phyloP scores from a whole-genome alignment of 129 eudicot genomes.

The Gnaphalium uliginosum region DNA sequence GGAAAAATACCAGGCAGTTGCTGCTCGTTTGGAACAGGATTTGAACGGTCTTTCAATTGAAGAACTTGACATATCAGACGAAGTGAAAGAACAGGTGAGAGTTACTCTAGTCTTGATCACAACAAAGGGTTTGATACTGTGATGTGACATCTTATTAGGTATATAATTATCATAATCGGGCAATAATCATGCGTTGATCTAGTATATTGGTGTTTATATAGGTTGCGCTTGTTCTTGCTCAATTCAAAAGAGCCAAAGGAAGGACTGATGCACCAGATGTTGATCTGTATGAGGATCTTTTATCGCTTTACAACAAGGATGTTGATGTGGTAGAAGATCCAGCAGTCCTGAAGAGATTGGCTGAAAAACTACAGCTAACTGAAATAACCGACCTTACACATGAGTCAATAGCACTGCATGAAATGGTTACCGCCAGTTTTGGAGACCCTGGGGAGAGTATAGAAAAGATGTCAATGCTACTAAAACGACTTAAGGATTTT shows the following conservation, averaged over 20 bases:
- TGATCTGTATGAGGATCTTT: constrained; percentile 69
- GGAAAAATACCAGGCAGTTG: constrained; percentile 61
- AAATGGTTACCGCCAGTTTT: constrained; percentile 65
- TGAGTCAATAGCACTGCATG: constrained; percentile 89
- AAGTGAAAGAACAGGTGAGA: constrained; percentile 91
- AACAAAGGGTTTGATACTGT: not conserved
- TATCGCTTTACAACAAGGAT: constrained; percentile 52
- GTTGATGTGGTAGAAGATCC: constrained; percentile 51
- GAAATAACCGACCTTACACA: constrained; percentile 80
- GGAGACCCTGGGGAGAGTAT: constrained; percentile 83
- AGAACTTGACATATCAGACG: constrained; percentile 86
- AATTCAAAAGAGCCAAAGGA: constrained; percentile 90
- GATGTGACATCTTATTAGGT: constrained; percentile 7
- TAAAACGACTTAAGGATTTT: constrained; percentile 78
- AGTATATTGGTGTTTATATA: constrained; percentile 27
- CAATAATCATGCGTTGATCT: constrained; percentile 14
- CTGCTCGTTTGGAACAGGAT: constrained; percentile 73
- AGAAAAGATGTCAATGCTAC: constrained; percentile 84
- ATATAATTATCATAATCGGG: constrained; percentile 10
- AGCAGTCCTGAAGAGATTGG: constrained; percentile 62
- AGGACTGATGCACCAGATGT: constrained; percentile 68
- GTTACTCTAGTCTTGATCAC: not conserved
- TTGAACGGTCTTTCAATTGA: constrained; percentile 51
- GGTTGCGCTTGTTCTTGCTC: constrained; percentile 91
- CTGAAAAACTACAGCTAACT: constrained; percentile 68